phyloP scores from a whole-genome alignment of 805 yeast species.

The Yamadazyma sp. region DNA sequence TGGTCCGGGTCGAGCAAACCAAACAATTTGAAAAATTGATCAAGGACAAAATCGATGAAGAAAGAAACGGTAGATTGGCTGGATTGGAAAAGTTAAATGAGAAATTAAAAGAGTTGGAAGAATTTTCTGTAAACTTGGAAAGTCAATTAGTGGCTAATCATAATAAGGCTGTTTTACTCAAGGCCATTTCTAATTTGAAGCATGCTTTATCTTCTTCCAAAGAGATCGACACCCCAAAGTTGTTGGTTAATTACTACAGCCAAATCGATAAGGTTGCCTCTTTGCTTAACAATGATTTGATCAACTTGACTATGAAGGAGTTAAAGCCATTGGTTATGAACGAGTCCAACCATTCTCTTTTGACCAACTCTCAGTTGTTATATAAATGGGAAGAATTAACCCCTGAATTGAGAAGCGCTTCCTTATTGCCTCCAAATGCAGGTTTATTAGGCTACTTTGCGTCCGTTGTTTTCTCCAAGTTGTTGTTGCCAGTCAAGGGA shows the following conservation, averaged over 20 bases:
- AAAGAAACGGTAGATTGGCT: conserved; percentile 75
- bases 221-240: conserved; percentile 22
- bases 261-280: conserved; percentile 19
- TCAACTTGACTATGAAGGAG: conserved; percentile 31
- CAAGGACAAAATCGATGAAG: conserved; percentile 32
- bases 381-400: conserved; percentile 76
- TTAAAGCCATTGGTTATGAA: conserved; percentile 36
- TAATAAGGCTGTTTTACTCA: conserved; percentile 32
- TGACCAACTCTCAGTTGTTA: conserved; percentile 75
- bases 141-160: conserved; percentile 34
- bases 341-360: conserved; percentile 51
- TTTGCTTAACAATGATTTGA: conserved; percentile 33
- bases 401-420: conserved; percentile 85
- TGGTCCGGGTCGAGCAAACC: conserved; percentile 67
- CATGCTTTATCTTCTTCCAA: conserved; percentile 23
- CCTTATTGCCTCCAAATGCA: conserved; percentile 91
- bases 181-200: conserved; percentile 34
- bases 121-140: conserved; percentile 47
- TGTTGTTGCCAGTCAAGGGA: conserved; percentile 78
- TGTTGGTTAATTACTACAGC: conserved; percentile 40
- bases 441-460: conserved; percentile 91
- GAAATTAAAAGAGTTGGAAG: conserved; percentile 56
- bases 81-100: conserved; percentile 60
- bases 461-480: conserved; percentile 71
- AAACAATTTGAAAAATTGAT: conserved; percentile 43